These are phyloP conservation scores for Physcomitrium patens DNA, from an alignment of 225 moss, liverwort and hornwort species.

Conservation along the genomic window DNA sequence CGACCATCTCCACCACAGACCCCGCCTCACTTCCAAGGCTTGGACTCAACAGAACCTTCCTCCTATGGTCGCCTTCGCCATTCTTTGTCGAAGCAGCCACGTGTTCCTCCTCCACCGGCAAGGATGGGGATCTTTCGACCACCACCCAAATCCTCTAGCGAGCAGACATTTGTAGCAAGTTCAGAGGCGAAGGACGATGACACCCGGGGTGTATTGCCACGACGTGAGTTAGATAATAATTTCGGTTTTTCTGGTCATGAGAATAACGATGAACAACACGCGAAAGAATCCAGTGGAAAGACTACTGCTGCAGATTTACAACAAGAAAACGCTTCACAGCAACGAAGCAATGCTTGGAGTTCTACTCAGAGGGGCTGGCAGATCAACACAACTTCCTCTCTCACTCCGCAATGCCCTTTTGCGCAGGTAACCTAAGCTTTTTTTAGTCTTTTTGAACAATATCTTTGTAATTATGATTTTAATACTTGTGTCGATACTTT, in stretches of 20 bases:
- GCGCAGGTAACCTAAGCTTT: conserved; percentile 38
- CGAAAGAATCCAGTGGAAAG: conserved; percentile 42
- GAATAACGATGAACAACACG: conserved; percentile 43
- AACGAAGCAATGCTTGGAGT: conserved; percentile 49
- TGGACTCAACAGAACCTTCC: conserved; percentile 63
- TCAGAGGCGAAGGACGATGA: conserved; percentile 62
- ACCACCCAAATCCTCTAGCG: conserved; percentile 61
- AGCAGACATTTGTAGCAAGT: conserved; percentile 55
- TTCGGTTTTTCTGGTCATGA: conserved; percentile 50
- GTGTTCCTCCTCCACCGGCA: conserved; percentile 79
- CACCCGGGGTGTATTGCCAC: conserved; percentile 32
- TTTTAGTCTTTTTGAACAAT: not conserved
- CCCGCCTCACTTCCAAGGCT: conserved; percentile 69
- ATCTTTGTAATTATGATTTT: no score
- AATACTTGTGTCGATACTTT: no score
- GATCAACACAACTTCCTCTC: conserved; percentile 53
- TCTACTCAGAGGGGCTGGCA: conserved; percentile 61
- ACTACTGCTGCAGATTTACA: conserved; percentile 44
- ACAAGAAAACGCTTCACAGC: conserved; percentile 42
- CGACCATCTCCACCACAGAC: conserved; percentile 78
- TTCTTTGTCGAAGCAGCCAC: conserved; percentile 86
- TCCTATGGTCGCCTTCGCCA: conserved; percentile 82
- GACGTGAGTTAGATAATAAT: conserved; percentile 56
- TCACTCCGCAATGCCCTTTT: conserved; percentile 54
- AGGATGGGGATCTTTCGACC: conserved; percentile 62